Base-by-base conservation (phyloP, 305 asterid genomes). In the Fraxinus nigra region DNA sequence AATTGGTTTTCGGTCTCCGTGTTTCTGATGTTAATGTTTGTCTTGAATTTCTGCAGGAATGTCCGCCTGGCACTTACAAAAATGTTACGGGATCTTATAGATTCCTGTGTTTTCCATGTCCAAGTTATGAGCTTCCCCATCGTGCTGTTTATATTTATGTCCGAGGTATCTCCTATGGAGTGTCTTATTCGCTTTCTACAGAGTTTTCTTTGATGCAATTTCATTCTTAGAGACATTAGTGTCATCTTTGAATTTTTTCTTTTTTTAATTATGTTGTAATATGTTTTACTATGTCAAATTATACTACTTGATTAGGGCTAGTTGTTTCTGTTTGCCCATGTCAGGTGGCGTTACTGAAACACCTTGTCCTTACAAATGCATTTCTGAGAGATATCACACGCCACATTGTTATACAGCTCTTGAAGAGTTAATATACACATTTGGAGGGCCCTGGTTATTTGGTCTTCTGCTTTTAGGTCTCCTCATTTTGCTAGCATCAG, bases 361-460 rank as follows among this genome's bases (percentile, higher is more conserved):
- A 34, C 98, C 99, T 65, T 97, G 99, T 88, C 99, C 99, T 56
- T 97, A 93, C 87, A 86, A 90, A 89, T 97, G 99, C 84, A 82
- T 97, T 78, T 92, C 97, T 0, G 98, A 92, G 79, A 90, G 97
- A 88, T 95, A 95, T 86, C 98, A 95, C 87, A 92, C 92, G 97
- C 99, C 99, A 75, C 88, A 89, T 80, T 97, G 99, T 86, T 97
- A 92, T 86, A 97, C 99, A 28, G 97, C 99, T 78, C 97, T 97
- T 81, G 99, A 95, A 82, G 98, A 97, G 89, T 87, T 97, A 88
- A 90, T 97, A 79, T 90, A 97, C 88, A 93, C 98, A 63, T 97
- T 97, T 92, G 99, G 99, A 59, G 99, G 99, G 73, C 99, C 98
- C 81, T 97, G 99, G 99, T 83, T 91, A 84, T 97, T 97, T 85